Conservation (phyloP, 2,329 filamentous ascomycete genomes). For the Nothopassalora personata region DNA sequence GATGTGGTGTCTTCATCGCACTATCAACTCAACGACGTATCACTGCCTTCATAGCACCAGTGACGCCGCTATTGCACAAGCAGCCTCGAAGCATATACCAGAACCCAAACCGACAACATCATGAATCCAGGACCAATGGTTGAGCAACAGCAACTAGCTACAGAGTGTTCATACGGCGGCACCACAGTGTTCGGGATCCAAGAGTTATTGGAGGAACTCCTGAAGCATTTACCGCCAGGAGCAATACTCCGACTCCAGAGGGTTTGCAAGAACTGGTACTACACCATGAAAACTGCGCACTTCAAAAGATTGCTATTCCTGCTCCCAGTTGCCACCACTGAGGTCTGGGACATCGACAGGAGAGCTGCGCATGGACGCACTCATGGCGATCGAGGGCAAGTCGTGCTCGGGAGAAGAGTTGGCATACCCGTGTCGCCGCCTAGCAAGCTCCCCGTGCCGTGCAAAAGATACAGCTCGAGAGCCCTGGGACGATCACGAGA, state of each 20-base stretch:
- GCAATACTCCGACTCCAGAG: not conserved
- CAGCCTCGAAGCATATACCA: not conserved
- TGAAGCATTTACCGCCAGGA: not conserved
- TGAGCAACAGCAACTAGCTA: not conserved
- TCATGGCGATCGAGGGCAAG: not conserved
- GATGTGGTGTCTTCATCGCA: not conserved
- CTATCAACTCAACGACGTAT: not conserved
- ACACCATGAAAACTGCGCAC: not conserved
- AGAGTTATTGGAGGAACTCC: not conserved
- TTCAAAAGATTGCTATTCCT: not conserved
- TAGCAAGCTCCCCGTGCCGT: not conserved
- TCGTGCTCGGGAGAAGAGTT: not conserved
- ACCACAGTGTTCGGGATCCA: not conserved
- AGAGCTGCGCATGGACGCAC: not conserved
- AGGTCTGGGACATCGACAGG: not conserved
- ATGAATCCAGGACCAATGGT: not conserved
- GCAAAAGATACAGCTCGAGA: not conserved
- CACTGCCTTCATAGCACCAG: not conserved
- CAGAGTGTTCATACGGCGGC: not conserved
- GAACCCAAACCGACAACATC: not conserved
- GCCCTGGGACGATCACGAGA: not conserved
- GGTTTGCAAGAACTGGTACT: not conserved
- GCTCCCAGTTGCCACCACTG: not conserved
- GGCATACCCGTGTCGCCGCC: not conserved
- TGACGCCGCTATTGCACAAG: not conserved